phyloP scores from a whole-genome alignment of 495 filamentous ascomycete species.

The Podospora pseudocomata region DNA sequence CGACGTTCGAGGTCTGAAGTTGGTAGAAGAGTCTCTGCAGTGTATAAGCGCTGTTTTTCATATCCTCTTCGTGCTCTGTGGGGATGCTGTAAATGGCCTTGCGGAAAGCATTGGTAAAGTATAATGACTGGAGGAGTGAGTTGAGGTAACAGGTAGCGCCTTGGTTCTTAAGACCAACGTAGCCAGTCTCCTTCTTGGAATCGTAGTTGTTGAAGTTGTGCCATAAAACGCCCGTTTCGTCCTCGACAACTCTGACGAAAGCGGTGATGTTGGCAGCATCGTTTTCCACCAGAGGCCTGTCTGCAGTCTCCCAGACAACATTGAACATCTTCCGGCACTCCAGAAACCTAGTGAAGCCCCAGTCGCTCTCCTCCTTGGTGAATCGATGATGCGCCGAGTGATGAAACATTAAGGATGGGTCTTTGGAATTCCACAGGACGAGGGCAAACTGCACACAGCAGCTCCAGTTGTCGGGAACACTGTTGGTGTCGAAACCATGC shows the following conservation, averaged over 20 bases:
- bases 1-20: slow-evolving; percentile 73
- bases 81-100: slow-evolving; percentile 97
- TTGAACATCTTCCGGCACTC: slow-evolving; percentile 81
- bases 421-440: slow-evolving; percentile 89
- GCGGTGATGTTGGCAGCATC: slow-evolving; percentile 84
- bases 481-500: slow-evolving; percentile 69
- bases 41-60: slow-evolving; percentile 86
- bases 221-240: slow-evolving; percentile 98
- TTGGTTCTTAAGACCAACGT: slow-evolving; percentile 95
- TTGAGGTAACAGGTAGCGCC: slow-evolving; percentile 98
- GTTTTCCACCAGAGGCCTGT: slow-evolving; percentile 82
- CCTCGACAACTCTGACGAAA: slow-evolving; percentile 90
- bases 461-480: slow-evolving; percentile 80
- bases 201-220: slow-evolving; percentile 98
- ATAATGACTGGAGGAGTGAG: slow-evolving; percentile 92
- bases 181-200: slow-evolving; percentile 97
- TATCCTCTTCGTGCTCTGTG: slow-evolving; percentile 74
- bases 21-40: slow-evolving; percentile 93
- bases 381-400: slow-evolving; percentile 83
- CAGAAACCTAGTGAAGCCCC: slow-evolving; percentile 93
- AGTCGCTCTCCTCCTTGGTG: slow-evolving; percentile 93
- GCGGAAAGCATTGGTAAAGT: slow-evolving; percentile 95
- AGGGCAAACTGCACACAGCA: slow-evolving; percentile 94
- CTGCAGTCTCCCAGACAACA: slow-evolving; percentile 53
- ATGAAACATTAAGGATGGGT: slow-evolving; percentile 69